Evolutionary conservation across 345 rosid genomes (phyloP), one percentile per base, ranked within the genome.

Genomic region (Camelina sativa): DNA sequence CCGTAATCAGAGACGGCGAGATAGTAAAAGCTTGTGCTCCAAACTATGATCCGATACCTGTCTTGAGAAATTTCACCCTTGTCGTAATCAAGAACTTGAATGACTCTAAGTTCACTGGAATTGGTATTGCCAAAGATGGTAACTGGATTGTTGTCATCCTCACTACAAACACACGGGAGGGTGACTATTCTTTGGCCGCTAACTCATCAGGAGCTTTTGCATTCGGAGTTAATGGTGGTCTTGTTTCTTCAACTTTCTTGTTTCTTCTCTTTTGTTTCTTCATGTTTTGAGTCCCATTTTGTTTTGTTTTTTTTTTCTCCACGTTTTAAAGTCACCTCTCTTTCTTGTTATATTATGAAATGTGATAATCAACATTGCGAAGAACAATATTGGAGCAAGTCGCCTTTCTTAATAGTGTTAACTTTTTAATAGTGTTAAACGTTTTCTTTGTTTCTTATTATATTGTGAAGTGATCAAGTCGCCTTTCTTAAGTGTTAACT

Each of bases 11-110:
- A 83, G 95, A 86, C 46, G 96, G 96, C 16, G 51, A 13, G 15
- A 50, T 86, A 8, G 69, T 91, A 96, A 97, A 92, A 11, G 88
- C 86, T 56, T 94, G 97, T 75, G 91, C 87, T 77, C 97, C 97
- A 28, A 71, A 84, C 76, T 83, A 84, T 32, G 88, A 80, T 25
- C 70, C 50, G 17, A 46, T 1, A 8, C 50, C 17, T 46, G 50
- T 5, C 50, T n/a, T 46, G 7, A 46, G 3, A 6, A 46, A n/a
- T n/a, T 46, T 84, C 0, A 62, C 41, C 59, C 84, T 84, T 62
- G 96, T 91, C 43, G 84, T 90, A 43, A 19, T 80, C 0, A 65
- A 8, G 3, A 74, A 58, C 35, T 79, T 91, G 60, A 88, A 94
- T 10, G 91, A 86, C 67, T 78, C 92, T 38, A 85, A 80, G 75